phyloP scores from a whole-genome alignment of 116 monocot species.

The Posidonia oceanica region DNA sequence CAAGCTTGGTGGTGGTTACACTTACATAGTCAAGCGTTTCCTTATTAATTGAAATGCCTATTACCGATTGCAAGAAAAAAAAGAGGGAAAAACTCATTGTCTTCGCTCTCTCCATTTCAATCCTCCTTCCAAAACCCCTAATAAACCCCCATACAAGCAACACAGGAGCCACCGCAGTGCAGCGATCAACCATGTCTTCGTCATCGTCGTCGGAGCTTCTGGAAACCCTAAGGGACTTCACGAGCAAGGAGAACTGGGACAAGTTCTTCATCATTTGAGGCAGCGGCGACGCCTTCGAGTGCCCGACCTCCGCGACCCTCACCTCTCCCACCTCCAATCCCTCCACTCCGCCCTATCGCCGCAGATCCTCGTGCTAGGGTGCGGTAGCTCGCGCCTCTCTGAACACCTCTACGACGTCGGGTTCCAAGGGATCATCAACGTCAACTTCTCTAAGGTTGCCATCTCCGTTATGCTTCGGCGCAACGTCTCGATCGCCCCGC shows the following conservation, averaged over 20 bases:
- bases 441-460: constrained; percentile 92
- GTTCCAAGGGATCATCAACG: constrained; percentile 51
- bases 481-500: constrained; percentile 48
- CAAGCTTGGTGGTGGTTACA: too few species aligned
- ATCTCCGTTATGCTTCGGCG: constrained; percentile 79
- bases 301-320: constrained; percentile 35
- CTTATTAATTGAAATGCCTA: too few species aligned
- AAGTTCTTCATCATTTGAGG: constrained; percentile 84
- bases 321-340: constrained; percentile 40
- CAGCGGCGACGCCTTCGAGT: constrained; percentile 75
- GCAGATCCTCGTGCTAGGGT: constrained; percentile 79
- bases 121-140: not conserved
- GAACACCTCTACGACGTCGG: constrained; percentile 87
- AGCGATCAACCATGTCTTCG: constrained; percentile 1
- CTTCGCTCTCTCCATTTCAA: too few species aligned
- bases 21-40: too few species aligned
- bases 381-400: constrained; percentile 77
- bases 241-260: too few species aligned
- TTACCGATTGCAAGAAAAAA: too few species aligned
- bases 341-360: not conserved
- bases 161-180: not conserved
- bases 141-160: constrained; percentile 1
- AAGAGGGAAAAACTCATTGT: too few species aligned
- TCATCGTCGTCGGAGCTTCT: constrained; percentile 32
- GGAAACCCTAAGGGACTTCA: constrained; percentile 81